phyloP scores from a whole-genome alignment of 768 basidiomycete species.

The Kwoniella dejecticola region DNA sequence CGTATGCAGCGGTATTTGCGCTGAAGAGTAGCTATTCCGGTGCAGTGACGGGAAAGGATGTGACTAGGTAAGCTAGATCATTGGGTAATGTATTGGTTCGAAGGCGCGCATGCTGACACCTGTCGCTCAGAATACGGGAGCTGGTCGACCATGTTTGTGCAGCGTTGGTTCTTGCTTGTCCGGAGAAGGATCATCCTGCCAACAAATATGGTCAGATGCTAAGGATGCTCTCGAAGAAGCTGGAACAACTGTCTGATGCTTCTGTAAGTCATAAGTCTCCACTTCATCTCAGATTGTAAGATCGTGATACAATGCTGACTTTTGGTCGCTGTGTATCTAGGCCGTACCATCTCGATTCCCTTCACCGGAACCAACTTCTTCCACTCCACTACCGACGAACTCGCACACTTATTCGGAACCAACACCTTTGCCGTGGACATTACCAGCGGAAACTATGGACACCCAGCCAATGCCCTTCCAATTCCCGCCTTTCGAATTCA shows the following conservation, averaged over 20 bases:
- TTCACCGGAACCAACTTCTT: conserved; percentile 24
- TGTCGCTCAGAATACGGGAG: conserved; percentile 47
- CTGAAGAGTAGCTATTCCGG: conserved; percentile 52
- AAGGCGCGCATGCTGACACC: too few relatives aligned
- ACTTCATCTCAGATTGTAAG: neutral
- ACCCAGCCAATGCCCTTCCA: conserved; percentile 12
- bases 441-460: conserved; percentile 16
- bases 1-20: conserved; percentile 50
- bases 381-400: conserved; percentile 8
- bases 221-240: conserved; percentile 43
- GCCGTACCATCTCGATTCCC: conserved; percentile 44
- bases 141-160: conserved; percentile 47
- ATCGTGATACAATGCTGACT: neutral
- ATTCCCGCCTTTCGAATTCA: conserved; percentile 15
- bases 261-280: conserved; percentile 34
- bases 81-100: too few relatives aligned
- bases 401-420: conserved; percentile 1
- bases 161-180: conserved; percentile 40
- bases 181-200: conserved; percentile 50
- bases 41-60: conserved; percentile 40
- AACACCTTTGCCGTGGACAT: conserved; percentile 17
- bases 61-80: conserved; percentile 43
- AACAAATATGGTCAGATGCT: conserved; percentile 49
- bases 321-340: conserved; percentile 10
- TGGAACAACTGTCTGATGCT: conserved; percentile 44